Evolutionary conservation across 2,329 filamentous ascomycete genomes (phyloP).

Genomic region (Scorias spongiosa): DNA sequence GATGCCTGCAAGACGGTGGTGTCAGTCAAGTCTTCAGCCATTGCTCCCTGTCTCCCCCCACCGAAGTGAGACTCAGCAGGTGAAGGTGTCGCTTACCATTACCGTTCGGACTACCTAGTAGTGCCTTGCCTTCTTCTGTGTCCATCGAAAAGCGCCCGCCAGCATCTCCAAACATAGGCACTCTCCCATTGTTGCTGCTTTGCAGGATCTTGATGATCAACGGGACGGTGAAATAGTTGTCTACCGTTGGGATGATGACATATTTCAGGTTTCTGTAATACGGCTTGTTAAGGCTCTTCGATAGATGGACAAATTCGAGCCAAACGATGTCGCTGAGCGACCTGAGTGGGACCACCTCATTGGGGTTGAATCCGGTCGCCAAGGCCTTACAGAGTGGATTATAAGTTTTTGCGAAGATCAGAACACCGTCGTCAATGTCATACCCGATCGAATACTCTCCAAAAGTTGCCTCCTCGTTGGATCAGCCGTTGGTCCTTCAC

Average conservation of each 20-base stretch:
- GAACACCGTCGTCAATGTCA: too few relatives aligned
- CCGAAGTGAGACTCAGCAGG: neutral
- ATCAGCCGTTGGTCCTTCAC: too few relatives aligned
- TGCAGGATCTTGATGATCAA: neutral
- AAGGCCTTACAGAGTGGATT: too few relatives aligned
- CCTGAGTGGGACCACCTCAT: too few relatives aligned
- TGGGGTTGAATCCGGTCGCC: too few relatives aligned
- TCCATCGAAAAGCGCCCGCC: neutral
- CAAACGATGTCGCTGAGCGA: too few relatives aligned
- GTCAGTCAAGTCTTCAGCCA: neutral
- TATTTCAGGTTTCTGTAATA: neutral
- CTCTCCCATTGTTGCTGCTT: neutral
- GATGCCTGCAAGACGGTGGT: neutral
- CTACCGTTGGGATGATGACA: neutral
- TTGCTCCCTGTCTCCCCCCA: neutral
- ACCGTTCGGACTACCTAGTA: neutral
- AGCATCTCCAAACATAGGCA: neutral
- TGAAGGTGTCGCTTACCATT: neutral
- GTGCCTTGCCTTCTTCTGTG: neutral
- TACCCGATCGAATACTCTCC: too few relatives aligned
- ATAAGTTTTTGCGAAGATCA: too few relatives aligned
- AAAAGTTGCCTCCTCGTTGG: too few relatives aligned
- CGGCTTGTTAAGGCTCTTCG: too few relatives aligned
- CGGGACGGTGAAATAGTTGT: neutral
- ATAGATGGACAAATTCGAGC: too few relatives aligned